These are phyloP conservation scores for Xylaria arbuscula DNA, from an alignment of 2,329 filamentous ascomycete genomes.

Conservation along the genomic window DNA sequence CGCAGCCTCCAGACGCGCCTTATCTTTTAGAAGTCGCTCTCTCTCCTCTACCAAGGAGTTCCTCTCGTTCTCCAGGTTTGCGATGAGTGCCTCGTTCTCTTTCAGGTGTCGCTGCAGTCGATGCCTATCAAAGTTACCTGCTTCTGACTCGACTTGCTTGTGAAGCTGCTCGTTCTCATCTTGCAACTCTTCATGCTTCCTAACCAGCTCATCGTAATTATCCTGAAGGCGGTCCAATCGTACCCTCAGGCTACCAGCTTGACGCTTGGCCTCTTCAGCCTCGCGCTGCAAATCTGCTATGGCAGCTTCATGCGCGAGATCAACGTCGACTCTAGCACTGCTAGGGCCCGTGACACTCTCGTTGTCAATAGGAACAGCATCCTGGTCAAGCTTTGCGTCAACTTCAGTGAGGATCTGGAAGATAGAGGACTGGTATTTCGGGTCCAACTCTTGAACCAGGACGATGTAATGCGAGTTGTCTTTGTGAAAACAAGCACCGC, in stretches of 20 bases:
- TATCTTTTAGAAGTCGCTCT: conserved; percentile 52
- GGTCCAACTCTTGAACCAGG: conserved; percentile 38
- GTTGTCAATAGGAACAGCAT: conserved; percentile 51
- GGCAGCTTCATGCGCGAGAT: conserved; percentile 67
- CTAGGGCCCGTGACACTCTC: conserved; percentile 39
- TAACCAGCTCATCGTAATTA: conserved; percentile 69
- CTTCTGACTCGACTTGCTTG: conserved; percentile 65
- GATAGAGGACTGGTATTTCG: conserved; percentile 45
- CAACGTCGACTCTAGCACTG: conserved; percentile 58
- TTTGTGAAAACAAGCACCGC: conserved; percentile 39
- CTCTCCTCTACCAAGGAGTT: conserved; percentile 63
- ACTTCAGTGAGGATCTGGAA: conserved; percentile 54
- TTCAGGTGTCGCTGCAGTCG: conserved; percentile 67
- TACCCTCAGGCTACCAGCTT: conserved; percentile 68
- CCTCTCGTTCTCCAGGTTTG: conserved; percentile 73
- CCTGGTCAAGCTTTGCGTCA: conserved; percentile 49
- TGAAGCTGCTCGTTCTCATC: conserved; percentile 69
- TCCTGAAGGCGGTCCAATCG: conserved; percentile 70
- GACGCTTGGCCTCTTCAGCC: conserved; percentile 65
- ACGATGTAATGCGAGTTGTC: conserved; percentile 44
- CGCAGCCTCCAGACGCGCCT: conserved; percentile 57
- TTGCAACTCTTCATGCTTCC: conserved; percentile 67
- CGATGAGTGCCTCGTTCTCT: conserved; percentile 78
- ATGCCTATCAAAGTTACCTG: conserved; percentile 61
- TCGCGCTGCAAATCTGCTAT: conserved; percentile 63